Base-by-base conservation (phyloP, 179 eudicot species). In the Gypsophila paniculata region DNA sequence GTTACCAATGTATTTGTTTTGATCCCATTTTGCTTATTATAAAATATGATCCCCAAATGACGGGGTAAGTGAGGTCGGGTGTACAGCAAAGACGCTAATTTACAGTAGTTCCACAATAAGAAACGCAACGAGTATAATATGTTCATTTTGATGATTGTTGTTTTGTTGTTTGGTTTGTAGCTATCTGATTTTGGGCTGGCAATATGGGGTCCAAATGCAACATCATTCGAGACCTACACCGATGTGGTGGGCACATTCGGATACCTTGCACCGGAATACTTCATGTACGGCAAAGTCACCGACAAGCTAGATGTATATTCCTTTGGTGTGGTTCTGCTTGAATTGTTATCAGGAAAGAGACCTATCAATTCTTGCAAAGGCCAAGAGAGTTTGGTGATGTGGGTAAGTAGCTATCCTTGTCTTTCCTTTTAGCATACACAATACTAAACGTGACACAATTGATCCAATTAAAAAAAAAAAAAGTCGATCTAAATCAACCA, bases 241-340 rank as follows among this genome's bases (percentile, higher is more conserved):
- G 95, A 94, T 68, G 91, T 94, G 36, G 91, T 92, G 36, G 99
- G 99, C 46, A 94, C 99, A 9, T 94, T 94, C 46, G 99, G 99
- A 23, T 94, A 94, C 76, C 88, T 94, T 6, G 97, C 99, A 23
- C 99, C 99, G 0, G 99, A 94, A 49, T 94, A 94, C 72, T 88
- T 94, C 77, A 91, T 94, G 99, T 94, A 94, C 71, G 99, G 99
- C 0, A 90, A 90, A 82, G 94, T 94, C 67, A 91, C 96, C 60
- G 89, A 87, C 81, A 94, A 94, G 82, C 76, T 94, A 0, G 97
- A 94, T 68, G 97, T 91, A 11, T 94, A 90, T 77, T 87, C 97
- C 2, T 91, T 88, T 14, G 97, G 99, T 1, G 97, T 94, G 67
- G 96, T 91, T 82, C 91, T 94, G 54, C 91, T 94, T 13, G 99